Conservation (phyloP, 1,139 yeast species). For the Yamadazyma sp. region DNA sequence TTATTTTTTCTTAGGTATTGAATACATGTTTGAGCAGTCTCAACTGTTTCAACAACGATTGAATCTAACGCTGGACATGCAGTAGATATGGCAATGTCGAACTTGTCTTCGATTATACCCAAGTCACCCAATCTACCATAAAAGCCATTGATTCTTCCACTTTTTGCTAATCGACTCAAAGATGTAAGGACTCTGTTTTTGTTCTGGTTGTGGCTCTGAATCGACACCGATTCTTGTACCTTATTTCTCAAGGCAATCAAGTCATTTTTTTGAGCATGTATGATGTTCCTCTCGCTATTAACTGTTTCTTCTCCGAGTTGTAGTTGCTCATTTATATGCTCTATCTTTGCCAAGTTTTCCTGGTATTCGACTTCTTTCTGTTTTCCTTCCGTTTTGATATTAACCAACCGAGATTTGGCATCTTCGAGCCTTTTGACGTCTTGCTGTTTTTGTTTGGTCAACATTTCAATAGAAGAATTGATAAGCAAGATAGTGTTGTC, state of each 20-base stretch:
- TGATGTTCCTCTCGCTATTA: conserved; percentile 43
- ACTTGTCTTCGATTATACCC: conserved; percentile 82
- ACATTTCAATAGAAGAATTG: conserved; percentile 62
- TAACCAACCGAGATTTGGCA: conserved; percentile 47
- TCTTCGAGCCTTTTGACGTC: conserved; percentile 47
- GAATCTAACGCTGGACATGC: conserved; percentile 92
- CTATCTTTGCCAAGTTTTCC: conserved; percentile 45
- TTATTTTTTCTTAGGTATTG: conserved; percentile 81
- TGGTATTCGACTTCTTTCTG: conserved; percentile 48
- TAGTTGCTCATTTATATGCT: conserved; percentile 53
- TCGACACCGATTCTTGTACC: conserved; percentile 62
- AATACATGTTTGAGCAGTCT: conserved; percentile 88
- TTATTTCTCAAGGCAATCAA: conserved; percentile 60
- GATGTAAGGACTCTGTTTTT: conserved; percentile 75
- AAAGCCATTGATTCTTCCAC: conserved; percentile 86
- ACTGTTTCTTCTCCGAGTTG: conserved; percentile 60
- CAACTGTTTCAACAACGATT: conserved; percentile 92
- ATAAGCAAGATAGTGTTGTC: conserved; percentile 67
- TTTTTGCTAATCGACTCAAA: conserved; percentile 63
- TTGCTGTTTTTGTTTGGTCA: conserved; percentile 48
- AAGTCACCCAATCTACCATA: conserved; percentile 89
- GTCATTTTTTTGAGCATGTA: conserved; percentile 54
- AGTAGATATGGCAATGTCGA: conserved; percentile 92
- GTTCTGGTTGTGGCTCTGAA: conserved; percentile 59
- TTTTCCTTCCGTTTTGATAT: conserved; percentile 53